These are phyloP conservation scores for Termitomyces sp. DNA, from an alignment of 1,284 basidiomycete species.

Conservation along the genomic window DNA sequence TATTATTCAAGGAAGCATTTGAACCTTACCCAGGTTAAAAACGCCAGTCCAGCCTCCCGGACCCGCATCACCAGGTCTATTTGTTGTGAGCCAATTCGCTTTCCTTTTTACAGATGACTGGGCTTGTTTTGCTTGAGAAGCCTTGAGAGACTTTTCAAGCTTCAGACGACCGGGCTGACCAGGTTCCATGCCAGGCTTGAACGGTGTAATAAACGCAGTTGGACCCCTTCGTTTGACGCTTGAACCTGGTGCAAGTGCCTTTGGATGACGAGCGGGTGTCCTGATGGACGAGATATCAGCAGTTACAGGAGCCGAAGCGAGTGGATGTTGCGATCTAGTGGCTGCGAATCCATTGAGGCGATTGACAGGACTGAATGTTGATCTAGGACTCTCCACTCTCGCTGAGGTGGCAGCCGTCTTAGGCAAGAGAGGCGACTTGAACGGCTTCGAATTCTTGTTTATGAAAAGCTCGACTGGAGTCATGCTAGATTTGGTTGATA, in stretches of 20 bases:
- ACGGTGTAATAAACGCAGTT: conserved; percentile 61
- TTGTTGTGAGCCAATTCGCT: conserved; percentile 13
- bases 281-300: conserved; percentile 18
- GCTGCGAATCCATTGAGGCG: conserved; percentile 20
- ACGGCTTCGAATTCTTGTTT: conserved; percentile 36
- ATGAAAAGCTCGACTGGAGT: conserved; percentile 17
- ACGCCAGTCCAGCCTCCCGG: conserved; percentile 15
- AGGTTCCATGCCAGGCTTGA: conserved; percentile 57
- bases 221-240: conserved; percentile 27
- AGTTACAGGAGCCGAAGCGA: conserved; percentile 21
- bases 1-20: background rate
- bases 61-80: conserved; percentile 7
- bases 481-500: conserved; percentile 19
- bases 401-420: background rate
- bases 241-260: conserved; percentile 5
- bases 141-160: conserved; percentile 20
- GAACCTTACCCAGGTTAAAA: conserved; percentile 47
- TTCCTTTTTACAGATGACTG: conserved; percentile 5
- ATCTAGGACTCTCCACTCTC: conserved; percentile 17
- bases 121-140: background rate
- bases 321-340: conserved; percentile 24
- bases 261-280: conserved; percentile 29
- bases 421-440: conserved; percentile 53
- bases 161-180: conserved; percentile 44
- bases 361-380: conserved; percentile 24